phyloP scores from a whole-genome alignment of 805 yeast genomes.

The Yarrowia hollandica region DNA sequence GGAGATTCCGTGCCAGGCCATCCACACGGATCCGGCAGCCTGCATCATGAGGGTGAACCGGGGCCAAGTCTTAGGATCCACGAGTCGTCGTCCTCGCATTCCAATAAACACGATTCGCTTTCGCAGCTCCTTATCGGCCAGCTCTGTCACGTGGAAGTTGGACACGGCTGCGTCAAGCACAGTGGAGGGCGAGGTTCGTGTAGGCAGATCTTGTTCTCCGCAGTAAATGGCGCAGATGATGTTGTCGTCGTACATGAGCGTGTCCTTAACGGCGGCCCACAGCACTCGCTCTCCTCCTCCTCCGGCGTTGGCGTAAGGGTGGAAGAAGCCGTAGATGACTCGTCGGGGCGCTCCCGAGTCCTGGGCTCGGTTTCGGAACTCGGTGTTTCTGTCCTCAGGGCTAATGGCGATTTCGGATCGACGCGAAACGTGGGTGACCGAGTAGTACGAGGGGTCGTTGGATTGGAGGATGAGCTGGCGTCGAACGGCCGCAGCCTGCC shows the following conservation, averaged over 20 bases:
- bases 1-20: slow-evolving; percentile 69
- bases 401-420: slow-evolving; percentile 29
- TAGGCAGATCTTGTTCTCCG: slow-evolving; percentile 48
- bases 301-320: slow-evolving; percentile 92
- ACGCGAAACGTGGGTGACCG: slow-evolving; percentile 32
- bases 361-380: slow-evolving; percentile 30
- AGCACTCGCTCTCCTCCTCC: slow-evolving; percentile 98
- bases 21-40: slow-evolving; percentile 71
- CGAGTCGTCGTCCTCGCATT: slow-evolving; percentile 55
- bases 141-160: slow-evolving; percentile 33
- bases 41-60: slow-evolving; percentile 83
- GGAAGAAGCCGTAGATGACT: slow-evolving; percentile 79
- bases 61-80: slow-evolving; percentile 74
- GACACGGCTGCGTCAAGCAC: slow-evolving; percentile 45
- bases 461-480: slow-evolving; percentile 44
- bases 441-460: slow-evolving; percentile 39
- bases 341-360: slow-evolving; percentile 40
- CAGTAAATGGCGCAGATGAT: slow-evolving; percentile 72
- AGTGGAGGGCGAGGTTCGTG: slow-evolving; percentile 45
- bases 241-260: slow-evolving; percentile 51
- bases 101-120: slow-evolving; percentile 62
- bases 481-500: slow-evolving; percentile 42
- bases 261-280: slow-evolving; percentile 86
- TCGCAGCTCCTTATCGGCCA: slow-evolving; percentile 48
- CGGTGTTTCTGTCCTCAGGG: slow-evolving; percentile 20